Conservation (phyloP, 768 basidiomycete species). For the Trametes cingulata region DNA sequence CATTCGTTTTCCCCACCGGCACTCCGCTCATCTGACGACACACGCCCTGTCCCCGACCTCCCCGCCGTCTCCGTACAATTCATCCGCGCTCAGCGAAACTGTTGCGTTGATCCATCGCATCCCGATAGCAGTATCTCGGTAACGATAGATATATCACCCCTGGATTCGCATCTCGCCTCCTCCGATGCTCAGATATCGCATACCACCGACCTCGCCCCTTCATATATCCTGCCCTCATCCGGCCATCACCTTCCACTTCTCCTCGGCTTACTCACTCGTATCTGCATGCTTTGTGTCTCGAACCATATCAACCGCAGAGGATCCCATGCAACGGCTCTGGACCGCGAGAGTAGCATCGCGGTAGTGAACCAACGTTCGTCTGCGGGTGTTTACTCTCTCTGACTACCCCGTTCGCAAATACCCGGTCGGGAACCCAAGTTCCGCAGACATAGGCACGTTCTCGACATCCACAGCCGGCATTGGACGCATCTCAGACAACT, state of each 20-base stretch:
- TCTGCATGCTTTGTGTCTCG: neutral
- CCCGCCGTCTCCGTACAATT: neutral
- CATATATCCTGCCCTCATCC: conserved; percentile 1
- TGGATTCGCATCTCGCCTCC: neutral
- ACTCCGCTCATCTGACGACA: conserved; percentile 3
- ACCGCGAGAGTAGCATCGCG: neutral
- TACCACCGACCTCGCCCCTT: neutral
- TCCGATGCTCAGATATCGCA: neutral
- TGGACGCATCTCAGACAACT: conserved; percentile 7
- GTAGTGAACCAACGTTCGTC: conserved; percentile 14
- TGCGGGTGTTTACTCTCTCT: neutral
- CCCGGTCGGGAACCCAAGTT: neutral
- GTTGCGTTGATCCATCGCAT: neutral
- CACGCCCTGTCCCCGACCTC: neutral
- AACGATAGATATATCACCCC: neutral
- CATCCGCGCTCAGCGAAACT: conserved; percentile 1
- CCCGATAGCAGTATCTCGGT: neutral
- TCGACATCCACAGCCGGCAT: conserved; percentile 1
- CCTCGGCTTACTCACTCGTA: neutral
- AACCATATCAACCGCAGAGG: neutral
- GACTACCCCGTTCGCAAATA: neutral
- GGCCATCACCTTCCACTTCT: conserved; percentile 1
- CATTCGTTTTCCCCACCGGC: conserved; percentile 1
- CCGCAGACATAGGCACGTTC: conserved; percentile 11
- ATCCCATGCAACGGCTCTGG: neutral